Evolutionary conservation across 768 basidiomycete species (phyloP), one percentile per base, ranked within the genome.

Genomic region (Auricularia auricula-judae): DNA sequence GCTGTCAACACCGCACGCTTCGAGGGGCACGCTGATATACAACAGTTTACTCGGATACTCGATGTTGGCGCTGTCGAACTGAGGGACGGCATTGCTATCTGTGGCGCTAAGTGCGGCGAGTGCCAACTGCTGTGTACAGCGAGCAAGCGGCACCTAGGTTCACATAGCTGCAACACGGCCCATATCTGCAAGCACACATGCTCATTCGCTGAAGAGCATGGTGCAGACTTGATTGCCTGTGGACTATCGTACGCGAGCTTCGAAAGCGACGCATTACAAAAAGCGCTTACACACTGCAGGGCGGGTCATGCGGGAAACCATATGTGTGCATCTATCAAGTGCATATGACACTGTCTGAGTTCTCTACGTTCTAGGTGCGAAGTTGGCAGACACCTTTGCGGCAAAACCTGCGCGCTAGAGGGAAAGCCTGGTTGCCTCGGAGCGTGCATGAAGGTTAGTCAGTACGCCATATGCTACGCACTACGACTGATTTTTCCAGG

Each of bases 231-330:
- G 8, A 74, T 71, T 61, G n/a, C 67, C 1, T 86, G 85, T 70
- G 77, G 79, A 16, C 75, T 80, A 67, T 74, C 74, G 84, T 85
- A 68, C 62, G 83, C 29, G 29, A 29, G 29, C 29, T 29, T 29
- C 29, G 29, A 29, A 29, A 29, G 29, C 29, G 29, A 29, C 29
- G 2, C 29, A 29, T 29, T 29, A 29, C 29, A 29, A 29, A 29
- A 29, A 29, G 29, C 29, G 29, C 29, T 29, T 29, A 29, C 29
- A 29, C 64, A 2, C 21, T 4, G 47, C 66, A 86, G 84, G n/a
- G 84, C 83, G 36, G 85, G 85, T 0, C 84, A 86, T 65, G 70
- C 78, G 21, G 83, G 82, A 16, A 75, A 73, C 8, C 84, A 86
- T 67, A 76, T 84, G 85, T 85, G 70, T 61, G 80, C 68, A 11